Percentiles rank a stretch among this genome's conserved stretches.
These are phyloP conservation scores for Dendrocalamus sinicus DNA, from an alignment of 176 grass and related monocot genomes.

Conservation along the genomic window DNA sequence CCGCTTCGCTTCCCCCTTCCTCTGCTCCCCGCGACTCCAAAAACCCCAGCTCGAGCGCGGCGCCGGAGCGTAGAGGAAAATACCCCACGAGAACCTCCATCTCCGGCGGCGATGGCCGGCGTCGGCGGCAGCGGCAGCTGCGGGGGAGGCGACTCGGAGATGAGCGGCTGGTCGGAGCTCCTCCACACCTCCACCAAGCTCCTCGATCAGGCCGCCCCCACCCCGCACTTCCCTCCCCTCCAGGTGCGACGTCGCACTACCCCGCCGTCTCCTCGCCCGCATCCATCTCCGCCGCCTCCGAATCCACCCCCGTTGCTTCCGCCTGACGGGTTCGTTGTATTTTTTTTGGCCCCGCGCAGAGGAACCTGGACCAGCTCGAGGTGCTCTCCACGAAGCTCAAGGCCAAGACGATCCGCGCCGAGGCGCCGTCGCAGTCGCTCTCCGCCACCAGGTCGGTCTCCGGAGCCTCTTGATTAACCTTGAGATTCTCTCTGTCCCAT, in stretches of 20 bases:
- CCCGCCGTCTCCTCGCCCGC: background rate
- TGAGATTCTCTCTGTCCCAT: background rate
- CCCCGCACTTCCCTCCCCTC: slow-evolving; percentile 79
- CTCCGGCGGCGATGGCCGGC: slow-evolving; percentile 55
- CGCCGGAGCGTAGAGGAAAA: slow-evolving; percentile 27
- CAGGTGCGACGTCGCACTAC: slow-evolving; percentile 55
- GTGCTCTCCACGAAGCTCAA: slow-evolving; percentile 96
- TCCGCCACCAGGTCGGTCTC: slow-evolving; percentile 76
- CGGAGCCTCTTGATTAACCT: background rate
- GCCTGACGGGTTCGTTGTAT: slow-evolving; percentile 21
- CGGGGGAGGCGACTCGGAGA: slow-evolving; percentile 57
- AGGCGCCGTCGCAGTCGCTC: slow-evolving; percentile 80
- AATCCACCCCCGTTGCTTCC: background rate
- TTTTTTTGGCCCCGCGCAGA: slow-evolving; percentile 49
- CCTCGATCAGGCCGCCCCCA: slow-evolving; percentile 78
- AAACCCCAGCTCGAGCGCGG: slow-evolving; percentile 47
- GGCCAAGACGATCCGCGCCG: slow-evolving; percentile 87
- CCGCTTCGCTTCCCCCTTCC: slow-evolving; percentile 1
- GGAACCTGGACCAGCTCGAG: slow-evolving; percentile 93
- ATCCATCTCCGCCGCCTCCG: background rate
- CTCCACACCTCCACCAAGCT: slow-evolving; percentile 90
- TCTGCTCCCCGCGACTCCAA: background rate
- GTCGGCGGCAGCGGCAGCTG: slow-evolving; percentile 34
- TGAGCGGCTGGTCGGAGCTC: slow-evolving; percentile 83
- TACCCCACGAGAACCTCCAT: slow-evolving; percentile 31